Evolutionary conservation across 139 green algal species (phyloP).

Genomic region (Astrephomene gubernaculifera): DNA sequence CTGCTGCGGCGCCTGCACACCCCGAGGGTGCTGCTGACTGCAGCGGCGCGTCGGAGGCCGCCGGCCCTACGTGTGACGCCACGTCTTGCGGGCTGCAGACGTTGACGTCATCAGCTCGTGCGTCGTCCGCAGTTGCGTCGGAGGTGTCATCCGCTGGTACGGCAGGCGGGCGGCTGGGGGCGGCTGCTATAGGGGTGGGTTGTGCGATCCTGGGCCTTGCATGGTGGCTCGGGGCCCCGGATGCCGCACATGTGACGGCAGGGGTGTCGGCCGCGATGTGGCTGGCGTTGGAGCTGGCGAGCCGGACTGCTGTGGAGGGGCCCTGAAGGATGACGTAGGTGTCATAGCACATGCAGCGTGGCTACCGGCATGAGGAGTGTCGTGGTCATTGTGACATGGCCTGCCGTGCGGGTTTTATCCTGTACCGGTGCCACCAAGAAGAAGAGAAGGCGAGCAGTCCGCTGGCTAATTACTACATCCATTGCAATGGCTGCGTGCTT

Average conservation of each 20-base stretch:
- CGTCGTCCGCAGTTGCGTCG: neutral
- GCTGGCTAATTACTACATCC: too few species aligned
- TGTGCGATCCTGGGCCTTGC: neutral
- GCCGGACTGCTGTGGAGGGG: too few species aligned
- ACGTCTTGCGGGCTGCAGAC: neutral
- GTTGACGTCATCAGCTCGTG: neutral
- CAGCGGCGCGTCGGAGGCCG: neutral
- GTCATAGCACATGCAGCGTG: too few species aligned
- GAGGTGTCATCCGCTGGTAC: neutral
- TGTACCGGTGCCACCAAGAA: too few species aligned
- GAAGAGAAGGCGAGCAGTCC: too few species aligned
- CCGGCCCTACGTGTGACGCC: too few species aligned
- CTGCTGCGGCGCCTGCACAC: neutral
- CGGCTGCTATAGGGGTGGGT: neutral
- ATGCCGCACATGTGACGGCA: neutral
- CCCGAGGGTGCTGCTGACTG: too few species aligned
- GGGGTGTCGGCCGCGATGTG: neutral
- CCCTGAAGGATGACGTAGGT: too few species aligned
- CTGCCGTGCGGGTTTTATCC: too few species aligned
- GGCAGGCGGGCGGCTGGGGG: neutral
- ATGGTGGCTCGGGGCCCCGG: slow-evolving; percentile 20
- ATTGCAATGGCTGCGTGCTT: too few species aligned
- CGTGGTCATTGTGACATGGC: too few species aligned
- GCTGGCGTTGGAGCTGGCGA: neutral
- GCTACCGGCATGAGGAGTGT: too few species aligned